A percentile compares a stretch with the other conserved stretches of the same genome.
Evolutionary conservation across 805 yeast genomes (phyloP).

Genomic region (Debaryomyces castellii): DNA sequence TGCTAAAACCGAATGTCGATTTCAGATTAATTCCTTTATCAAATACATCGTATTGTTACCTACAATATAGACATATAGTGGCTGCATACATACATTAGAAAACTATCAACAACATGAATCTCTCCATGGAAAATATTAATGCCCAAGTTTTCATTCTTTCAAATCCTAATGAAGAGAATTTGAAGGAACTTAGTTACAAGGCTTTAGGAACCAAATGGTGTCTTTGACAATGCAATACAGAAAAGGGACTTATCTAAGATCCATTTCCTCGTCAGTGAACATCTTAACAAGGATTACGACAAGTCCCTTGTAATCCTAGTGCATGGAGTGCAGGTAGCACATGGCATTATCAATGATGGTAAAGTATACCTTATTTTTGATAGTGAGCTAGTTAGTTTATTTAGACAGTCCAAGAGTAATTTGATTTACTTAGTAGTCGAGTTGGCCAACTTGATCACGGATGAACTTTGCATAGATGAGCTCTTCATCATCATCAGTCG

Average conservation of each 20-base stretch:
- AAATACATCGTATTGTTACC: background rate
- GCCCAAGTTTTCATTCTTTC: conserved; percentile 1
- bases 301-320: background rate
- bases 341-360: background rate
- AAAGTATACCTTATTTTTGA: background rate
- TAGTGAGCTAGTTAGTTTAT: background rate
- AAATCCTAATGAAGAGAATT: background rate
- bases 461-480: background rate
- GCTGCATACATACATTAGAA: background rate
- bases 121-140: background rate
- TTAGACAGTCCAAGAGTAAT: background rate
- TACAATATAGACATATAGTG: background rate
- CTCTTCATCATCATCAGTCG: background rate
- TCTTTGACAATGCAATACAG: conserved; percentile 28
- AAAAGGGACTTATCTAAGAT: background rate
- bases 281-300: background rate
- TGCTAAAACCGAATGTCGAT: background rate
- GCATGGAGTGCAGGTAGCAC: background rate
- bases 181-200: conserved; percentile 1
- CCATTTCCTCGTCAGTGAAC: background rate
- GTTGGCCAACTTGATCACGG: background rate
- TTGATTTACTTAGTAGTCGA: background rate
- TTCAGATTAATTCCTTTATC: background rate
- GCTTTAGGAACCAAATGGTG: conserved; percentile 21
- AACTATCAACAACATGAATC: background rate